Base-by-base conservation (phyloP, 257 asterid species). In the Leptodermis oblonga region DNA sequence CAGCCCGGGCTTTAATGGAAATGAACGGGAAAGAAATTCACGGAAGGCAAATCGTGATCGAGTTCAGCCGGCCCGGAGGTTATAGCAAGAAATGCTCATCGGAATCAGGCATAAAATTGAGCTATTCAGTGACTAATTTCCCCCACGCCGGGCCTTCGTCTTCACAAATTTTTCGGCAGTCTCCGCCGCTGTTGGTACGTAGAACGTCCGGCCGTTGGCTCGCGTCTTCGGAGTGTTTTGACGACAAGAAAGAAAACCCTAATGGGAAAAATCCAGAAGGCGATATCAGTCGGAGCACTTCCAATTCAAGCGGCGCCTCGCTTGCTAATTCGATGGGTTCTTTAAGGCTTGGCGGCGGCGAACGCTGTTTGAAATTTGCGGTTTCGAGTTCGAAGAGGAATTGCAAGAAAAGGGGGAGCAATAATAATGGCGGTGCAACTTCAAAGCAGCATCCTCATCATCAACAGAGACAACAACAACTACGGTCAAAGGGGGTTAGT, bases 21-120 rank as follows among this genome's bases (percentile, higher is more conserved):
- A 73, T 91, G 95, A 84, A 83, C 28, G 92, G 89, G 1, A 71
- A 71, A 30, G 86, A 81, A 70, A 69, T 94, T 1, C 65, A 73
- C 25, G 95, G 96, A 7, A 71, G 72, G 23, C 53, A 43, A 7
- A 62, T 88, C 3, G 68, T 86, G 30, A 83, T 94, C 5, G 90
- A 94, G 41, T 89, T 81, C 69, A 94, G 99, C 55, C 36, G 97
- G 17, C 95, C 93, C 0, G 98, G 99, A 17, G 97, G 97, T n/a
- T 73, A 78, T 34, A 62, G 31, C 75, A 76, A 63, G 72, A 86
- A 73, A 28, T 41, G 67, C 0, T 55, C 41, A 15, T 68, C 70
- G 33, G 79, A 43, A 67, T 0, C 28, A 62, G 6, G 17, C 9
- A 39, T 2, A 18, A 26, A 31, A 31, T 28, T 55, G 46, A 60